These are phyloP conservation scores for Tolypocladium ovalisporum DNA, from an alignment of 2,329 filamentous ascomycete genomes.

Conservation along the genomic window DNA sequence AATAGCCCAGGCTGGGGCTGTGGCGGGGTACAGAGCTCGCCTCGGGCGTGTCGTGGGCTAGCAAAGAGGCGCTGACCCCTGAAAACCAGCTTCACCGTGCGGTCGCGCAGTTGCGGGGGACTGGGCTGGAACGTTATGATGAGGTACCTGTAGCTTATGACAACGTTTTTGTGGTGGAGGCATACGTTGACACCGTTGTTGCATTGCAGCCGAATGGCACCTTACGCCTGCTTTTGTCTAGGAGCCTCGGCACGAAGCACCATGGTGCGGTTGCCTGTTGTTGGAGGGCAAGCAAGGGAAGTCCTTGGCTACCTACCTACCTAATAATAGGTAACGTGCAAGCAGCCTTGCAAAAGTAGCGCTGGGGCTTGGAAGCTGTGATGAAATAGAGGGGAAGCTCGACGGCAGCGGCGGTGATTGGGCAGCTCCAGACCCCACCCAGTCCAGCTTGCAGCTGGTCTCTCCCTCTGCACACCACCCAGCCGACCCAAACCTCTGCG, in stretches of 20 bases:
- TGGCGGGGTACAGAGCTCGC: background rate
- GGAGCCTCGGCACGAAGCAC: background rate
- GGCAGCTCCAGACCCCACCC: background rate
- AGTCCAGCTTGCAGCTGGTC: slow-evolving; percentile 1
- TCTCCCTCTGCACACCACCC: slow-evolving; percentile 5
- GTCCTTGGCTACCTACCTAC: background rate
- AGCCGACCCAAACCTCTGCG: background rate
- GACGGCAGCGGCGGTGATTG: slow-evolving; percentile 3
- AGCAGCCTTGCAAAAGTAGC: background rate
- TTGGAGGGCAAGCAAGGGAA: background rate
- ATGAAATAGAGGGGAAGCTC: slow-evolving; percentile 2
- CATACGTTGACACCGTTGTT: background rate
- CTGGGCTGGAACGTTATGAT: no score
- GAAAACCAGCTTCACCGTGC: background rate
- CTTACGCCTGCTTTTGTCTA: background rate
- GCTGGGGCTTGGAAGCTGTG: background rate
- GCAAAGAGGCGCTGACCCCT: background rate
- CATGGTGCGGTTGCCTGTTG: background rate
- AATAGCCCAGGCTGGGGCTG: background rate
- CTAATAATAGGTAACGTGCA: no score
- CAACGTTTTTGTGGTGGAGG: no score
- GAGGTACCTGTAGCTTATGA: no score
- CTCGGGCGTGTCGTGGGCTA: background rate
- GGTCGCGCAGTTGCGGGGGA: no score
- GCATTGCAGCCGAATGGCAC: no score